Conservation (phyloP, 805 yeast species). For the Vanderwaltozyma tropicalis region DNA sequence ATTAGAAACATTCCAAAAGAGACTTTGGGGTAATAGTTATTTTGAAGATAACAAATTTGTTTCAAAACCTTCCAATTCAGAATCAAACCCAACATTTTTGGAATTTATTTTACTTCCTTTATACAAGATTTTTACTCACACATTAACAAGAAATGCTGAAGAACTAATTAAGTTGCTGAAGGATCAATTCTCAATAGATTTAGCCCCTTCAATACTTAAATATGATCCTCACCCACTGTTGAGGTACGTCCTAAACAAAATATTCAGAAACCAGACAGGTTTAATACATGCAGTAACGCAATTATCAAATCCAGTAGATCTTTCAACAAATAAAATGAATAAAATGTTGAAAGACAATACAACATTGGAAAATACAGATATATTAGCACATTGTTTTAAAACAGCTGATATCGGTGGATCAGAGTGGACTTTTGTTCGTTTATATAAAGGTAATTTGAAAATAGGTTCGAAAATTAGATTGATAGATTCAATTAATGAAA, state of each 20-base stretch:
- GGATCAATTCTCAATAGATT: slow-evolving; percentile 36
- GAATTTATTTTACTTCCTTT: slow-evolving; percentile 66
- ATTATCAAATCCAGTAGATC: slow-evolving; percentile 26
- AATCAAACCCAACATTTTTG: slow-evolving; percentile 40
- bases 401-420: slow-evolving; percentile 46
- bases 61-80: slow-evolving; percentile 17
- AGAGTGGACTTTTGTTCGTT: slow-evolving; percentile 46
- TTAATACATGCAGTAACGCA: slow-evolving; percentile 36
- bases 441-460: slow-evolving; percentile 49
- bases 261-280: slow-evolving; percentile 45
- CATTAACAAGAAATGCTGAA: slow-evolving; percentile 42
- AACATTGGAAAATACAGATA: not conserved
- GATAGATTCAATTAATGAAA: slow-evolving; percentile 31
- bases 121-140: slow-evolving; percentile 58
- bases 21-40: slow-evolving; percentile 72
- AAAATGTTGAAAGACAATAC: slow-evolving; percentile 7
- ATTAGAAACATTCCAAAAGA: slow-evolving; percentile 34
- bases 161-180: slow-evolving; percentile 37
- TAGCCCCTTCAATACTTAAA: slow-evolving; percentile 33
- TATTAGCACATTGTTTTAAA: slow-evolving; percentile 46
- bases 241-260: slow-evolving; percentile 39
- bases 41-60: slow-evolving; percentile 40
- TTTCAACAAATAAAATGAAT: slow-evolving; percentile 18
- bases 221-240: slow-evolving; percentile 53
- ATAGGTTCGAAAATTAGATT: slow-evolving; percentile 41